These are phyloP conservation scores for Apiospora kogelbergensis DNA, from an alignment of 2,329 filamentous ascomycete species.

Conservation along the genomic window DNA sequence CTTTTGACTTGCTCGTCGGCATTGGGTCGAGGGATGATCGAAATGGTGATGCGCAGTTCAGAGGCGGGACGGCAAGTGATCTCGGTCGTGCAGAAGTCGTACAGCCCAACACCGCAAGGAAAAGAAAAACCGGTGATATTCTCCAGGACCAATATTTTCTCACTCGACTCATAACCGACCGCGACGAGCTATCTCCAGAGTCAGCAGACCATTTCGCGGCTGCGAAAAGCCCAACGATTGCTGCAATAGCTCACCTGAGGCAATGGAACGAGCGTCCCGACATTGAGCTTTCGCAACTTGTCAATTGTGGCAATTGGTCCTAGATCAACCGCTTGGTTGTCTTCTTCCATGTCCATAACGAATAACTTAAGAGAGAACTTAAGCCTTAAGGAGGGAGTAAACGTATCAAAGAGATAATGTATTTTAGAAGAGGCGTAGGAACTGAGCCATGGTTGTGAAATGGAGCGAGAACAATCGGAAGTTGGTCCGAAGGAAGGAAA, in stretches of 20 bases:
- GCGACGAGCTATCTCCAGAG: conserved; percentile 71
- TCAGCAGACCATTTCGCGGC: too few relatives aligned
- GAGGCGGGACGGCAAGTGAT: conserved; percentile 17
- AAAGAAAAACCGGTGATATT: conserved; percentile 38
- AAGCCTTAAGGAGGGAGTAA: too few relatives aligned
- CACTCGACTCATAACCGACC: conserved; percentile 72
- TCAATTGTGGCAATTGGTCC: conserved; percentile 28
- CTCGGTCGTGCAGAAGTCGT: conserved; percentile 29
- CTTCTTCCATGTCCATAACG: too few relatives aligned
- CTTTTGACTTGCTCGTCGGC: neutral
- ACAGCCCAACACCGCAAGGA: conserved; percentile 20
- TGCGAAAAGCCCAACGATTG: too few relatives aligned
- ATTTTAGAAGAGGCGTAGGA: too few relatives aligned
- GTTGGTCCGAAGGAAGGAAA: too few relatives aligned
- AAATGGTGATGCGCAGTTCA: conserved; percentile 1
- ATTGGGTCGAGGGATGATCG: conserved; percentile 13
- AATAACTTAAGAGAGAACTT: too few relatives aligned
- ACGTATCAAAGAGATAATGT: too few relatives aligned
- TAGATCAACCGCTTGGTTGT: conserved; percentile 10
- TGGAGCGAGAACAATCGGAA: too few relatives aligned
- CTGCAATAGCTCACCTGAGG: too few relatives aligned
- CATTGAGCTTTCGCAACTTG: conserved; percentile 25
- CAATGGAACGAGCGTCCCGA: conserved; percentile 25
- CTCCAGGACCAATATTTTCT: conserved; percentile 73
- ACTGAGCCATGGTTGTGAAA: too few relatives aligned